Conservation (phyloP, 805 yeast genomes). For the Pichia ethanolica region DNA sequence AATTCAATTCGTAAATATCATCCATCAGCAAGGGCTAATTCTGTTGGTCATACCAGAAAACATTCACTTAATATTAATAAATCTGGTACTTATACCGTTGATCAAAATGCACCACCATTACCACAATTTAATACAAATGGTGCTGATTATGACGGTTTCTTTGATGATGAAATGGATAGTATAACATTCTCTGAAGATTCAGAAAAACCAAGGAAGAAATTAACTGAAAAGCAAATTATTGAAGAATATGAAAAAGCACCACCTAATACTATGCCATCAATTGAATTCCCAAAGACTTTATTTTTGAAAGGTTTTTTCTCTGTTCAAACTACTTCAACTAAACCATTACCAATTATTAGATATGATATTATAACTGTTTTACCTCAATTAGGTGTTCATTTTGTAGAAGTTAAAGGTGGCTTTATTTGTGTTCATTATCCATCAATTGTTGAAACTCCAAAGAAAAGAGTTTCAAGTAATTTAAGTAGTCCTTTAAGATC, state of each 20-base stretch:
- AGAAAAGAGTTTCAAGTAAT: not conserved
- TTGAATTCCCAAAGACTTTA: conserved; percentile 85
- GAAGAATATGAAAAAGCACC: conserved; percentile 44
- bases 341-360: conserved; percentile 82
- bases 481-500: conserved; percentile 6
- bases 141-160: conserved; percentile 49
- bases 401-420: conserved; percentile 89
- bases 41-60: conserved; percentile 73
- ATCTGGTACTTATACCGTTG: conserved; percentile 12
- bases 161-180: conserved; percentile 42
- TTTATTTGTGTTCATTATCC: conserved; percentile 73
- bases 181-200: conserved; percentile 22
- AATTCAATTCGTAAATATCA: conserved; percentile 33
- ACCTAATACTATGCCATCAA: conserved; percentile 83
- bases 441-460: conserved; percentile 28
- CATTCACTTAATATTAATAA: conserved; percentile 39
- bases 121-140: conserved; percentile 31
- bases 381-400: conserved; percentile 68
- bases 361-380: conserved; percentile 74
- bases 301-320: conserved; percentile 90
- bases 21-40: conserved; percentile 83
- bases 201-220: conserved; percentile 23
- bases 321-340: conserved; percentile 91
- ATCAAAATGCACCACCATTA: conserved; percentile 35
- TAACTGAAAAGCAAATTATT: conserved; percentile 43